Evolutionary conservation across 768 basidiomycete genomes (phyloP), one percentile per base, ranked within the genome.

Genomic region (Rhizopogon vesiculosus): DNA sequence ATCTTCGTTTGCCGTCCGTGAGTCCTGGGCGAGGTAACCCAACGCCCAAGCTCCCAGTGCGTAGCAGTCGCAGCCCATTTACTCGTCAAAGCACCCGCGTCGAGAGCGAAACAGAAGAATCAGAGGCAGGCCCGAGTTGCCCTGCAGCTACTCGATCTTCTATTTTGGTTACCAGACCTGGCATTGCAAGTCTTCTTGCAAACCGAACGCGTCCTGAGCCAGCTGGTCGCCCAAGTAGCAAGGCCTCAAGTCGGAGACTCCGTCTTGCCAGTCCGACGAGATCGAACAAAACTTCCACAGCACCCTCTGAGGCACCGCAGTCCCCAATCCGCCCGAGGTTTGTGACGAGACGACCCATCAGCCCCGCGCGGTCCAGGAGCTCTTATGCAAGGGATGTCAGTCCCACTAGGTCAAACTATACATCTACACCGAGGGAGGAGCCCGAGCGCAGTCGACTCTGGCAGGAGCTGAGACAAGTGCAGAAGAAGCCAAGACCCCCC

Each of bases 1-100:
- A 90, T 71, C 79, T 93, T 58, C 85, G 87, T 56, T 76, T 93
- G 39, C 88, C 90, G 2, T 75, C 83, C 19, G 70, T 79, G 8
- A 70, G 77, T 42, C 76, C 79, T 12, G 76, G 80, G 15, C 66
- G 62, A 53, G 55, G 54, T 19, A 53, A 59, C 12, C 56, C 64
- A 55, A 55, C 64, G 55, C 57, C 74, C 59, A 63, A 69, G 64
- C 56, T 68, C 51, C 56, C 69, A 59, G 62, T 64, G 22, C 52
- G 63, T 42, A 56, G 66, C 51, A 49, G 48, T 49, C 74, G 68
- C 45, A 70, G 59, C 51, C 55, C 61, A 45, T 73, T 68, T 57
- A 58, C 67, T 45, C 72, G 69, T 44, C 66, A 70, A 31, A 58
- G 58, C 7, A 52, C 59, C 29, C 61, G 43, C 51, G 55, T 57